These are phyloP conservation scores for Globisporangium nagaii DNA, from an alignment of 352 stramenopile genomes.

Conservation along the genomic window DNA sequence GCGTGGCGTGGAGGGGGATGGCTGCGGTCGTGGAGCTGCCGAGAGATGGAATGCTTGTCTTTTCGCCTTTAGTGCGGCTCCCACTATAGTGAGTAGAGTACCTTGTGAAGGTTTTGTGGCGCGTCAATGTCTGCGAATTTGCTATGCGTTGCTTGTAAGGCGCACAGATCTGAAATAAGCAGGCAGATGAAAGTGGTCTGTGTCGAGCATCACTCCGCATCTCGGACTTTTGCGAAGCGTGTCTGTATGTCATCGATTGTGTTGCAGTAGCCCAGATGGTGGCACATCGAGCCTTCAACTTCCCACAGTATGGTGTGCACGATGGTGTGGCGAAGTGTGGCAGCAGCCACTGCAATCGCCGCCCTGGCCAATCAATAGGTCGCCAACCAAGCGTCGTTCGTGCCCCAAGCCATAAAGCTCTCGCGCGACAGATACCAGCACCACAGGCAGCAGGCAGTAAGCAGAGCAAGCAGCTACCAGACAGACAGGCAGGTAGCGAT, in stretches of 20 bases:
- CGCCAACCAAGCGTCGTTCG: constrained; percentile 6
- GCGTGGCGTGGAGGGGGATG: too few relatives aligned
- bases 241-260: background rate
- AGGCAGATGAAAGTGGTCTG: background rate
- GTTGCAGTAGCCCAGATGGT: background rate
- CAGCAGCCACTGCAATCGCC: background rate
- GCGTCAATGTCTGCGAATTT: too few relatives aligned
- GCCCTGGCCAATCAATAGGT: constrained; percentile 11
- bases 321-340: constrained; percentile 1
- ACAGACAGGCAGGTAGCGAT: constrained; percentile 8
- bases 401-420: background rate
- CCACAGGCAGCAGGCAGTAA: background rate
- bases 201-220: background rate
- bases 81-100: too few relatives aligned
- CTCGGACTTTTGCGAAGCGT: background rate
- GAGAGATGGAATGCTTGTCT: too few relatives aligned
- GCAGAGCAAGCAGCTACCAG: too few relatives aligned
- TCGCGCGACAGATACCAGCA: background rate
- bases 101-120: too few relatives aligned
- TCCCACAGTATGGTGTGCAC: background rate
- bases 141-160: too few relatives aligned
- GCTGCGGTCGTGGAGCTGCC: too few relatives aligned
- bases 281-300: background rate
- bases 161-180: too few relatives aligned
- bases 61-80: too few relatives aligned